Evolutionary conservation across 2,329 filamentous ascomycete species (phyloP), one percentile per base, ranked within the genome.

Genomic region (Pleomassaria siparia): DNA sequence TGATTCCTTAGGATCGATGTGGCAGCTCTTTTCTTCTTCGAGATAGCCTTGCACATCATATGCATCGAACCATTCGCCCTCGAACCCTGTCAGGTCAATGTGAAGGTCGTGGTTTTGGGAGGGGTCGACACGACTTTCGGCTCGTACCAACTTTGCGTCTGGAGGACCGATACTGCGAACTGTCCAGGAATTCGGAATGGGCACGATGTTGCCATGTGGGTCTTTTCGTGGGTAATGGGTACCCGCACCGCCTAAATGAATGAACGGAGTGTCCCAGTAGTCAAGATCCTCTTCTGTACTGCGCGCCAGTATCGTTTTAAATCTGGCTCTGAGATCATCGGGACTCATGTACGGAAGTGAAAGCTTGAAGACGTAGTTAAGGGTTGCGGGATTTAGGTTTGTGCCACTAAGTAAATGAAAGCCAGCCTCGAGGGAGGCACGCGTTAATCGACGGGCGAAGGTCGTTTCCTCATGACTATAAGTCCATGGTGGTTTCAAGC

Each of bases 11-110:
- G 80, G 77, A 9, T 86, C 80, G 43, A 91, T 83, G 37, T 74
- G 65, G 24, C 90, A 80, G 4, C 84, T 84, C 24, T 80, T 79
- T 41, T 80, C 76, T 4, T 66, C 56, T 32, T 78, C 79, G 2
- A 95, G 72, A 62, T 91, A 94, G 11, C 81, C 77, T 67, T 94
- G 87, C 0, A 91, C 84, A 64, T 94, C 89, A 49, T 88, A 80
- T 0, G 84, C 74, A 61, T 94, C 88, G 56, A 87, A 88, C 76
- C 89, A 94, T 42, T 88, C 82, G 4, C 88, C 88, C 49, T 87
- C 80, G 51, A 85, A 87, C 0, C 83, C 86, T 1, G 80, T 77
- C 7, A 85, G 67, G 30, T 76, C 77, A 55, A 87, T 74, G 13
- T 76, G 73, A 20, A 84, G 56, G 16, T 70, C 58, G 5, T 71